phyloP scores from a whole-genome alignment of 139 green algal genomes.

The Haematococcus sp. region DNA sequence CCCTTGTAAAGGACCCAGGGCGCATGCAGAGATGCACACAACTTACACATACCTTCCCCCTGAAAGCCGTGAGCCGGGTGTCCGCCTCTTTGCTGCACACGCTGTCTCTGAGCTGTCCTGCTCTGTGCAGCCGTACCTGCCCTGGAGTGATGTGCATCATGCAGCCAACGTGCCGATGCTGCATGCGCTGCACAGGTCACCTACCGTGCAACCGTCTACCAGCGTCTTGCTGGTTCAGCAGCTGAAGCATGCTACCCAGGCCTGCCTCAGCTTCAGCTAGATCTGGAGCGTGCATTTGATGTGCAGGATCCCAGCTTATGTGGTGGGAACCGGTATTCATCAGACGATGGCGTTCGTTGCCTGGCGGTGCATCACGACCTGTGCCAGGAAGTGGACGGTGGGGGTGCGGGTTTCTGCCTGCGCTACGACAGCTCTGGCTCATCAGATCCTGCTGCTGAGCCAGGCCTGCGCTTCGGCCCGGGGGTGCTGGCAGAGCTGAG shows the following conservation, averaged over 20 bases:
- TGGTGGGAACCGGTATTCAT: not conserved
- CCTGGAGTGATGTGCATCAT: too few species aligned
- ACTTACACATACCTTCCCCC: too few species aligned
- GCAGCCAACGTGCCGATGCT: too few species aligned
- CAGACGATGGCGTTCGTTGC: not conserved
- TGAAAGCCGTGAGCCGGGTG: too few species aligned
- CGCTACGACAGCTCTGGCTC: not conserved
- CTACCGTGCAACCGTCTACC: too few species aligned
- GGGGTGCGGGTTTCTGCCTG: not conserved
- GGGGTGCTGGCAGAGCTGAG: not conserved
- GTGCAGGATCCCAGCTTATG: not conserved
- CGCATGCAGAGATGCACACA: too few species aligned
- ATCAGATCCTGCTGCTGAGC: not conserved
- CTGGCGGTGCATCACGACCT: slow-evolving; percentile 1
- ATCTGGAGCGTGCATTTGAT: not conserved
- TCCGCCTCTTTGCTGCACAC: too few species aligned
- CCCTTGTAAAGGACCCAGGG: too few species aligned
- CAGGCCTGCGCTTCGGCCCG: not conserved
- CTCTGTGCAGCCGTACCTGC: too few species aligned
- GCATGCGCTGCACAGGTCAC: too few species aligned
- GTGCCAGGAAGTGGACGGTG: slow-evolving; percentile 9
- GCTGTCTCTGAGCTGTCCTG: too few species aligned
- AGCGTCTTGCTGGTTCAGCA: too few species aligned
- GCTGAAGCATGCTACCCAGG: not conserved
- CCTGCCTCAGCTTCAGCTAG: not conserved